Evolutionary conservation across 1,284 basidiomycete species (phyloP), one percentile per base, ranked within the genome.

Genomic region (Apiotrichum domesticum): DNA sequence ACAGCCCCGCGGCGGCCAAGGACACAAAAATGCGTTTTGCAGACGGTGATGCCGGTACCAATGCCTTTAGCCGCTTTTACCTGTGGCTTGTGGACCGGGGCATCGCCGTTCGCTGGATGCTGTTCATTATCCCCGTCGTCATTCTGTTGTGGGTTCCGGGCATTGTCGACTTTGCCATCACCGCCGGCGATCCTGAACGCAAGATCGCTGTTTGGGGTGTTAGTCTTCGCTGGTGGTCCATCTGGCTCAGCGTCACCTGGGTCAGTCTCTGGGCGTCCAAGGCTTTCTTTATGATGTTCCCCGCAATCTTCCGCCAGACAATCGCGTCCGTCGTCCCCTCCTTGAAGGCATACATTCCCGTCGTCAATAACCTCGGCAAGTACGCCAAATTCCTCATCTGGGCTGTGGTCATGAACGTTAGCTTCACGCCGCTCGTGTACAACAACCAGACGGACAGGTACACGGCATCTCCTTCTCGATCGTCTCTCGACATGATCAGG

Each of bases 261-360:
- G 82, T 68, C 80, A 88, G 89, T 21, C 94, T 90, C 88, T 95
- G 90, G 90, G 83, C 77, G 42, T 79, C 85, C 6, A 80, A 88
- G 44, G 87, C 88, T 4, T 74, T 78, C 37, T 80, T 87, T 80
- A 86, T 76, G 66, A 72, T 85, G 32, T 64, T 86, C 9, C 87
- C 87, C 3, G 61, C 63, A 3, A 66, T 87, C 53, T 80, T 82
- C 58, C 81, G 83, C 50, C 72, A 80, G 46, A 89, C 88, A 0
- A 52, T 93, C 42, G 89, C 87, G 41, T 75, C 86, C 45, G 81
- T 92, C 46, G 83, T 87, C 10, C 83, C 90, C 8, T 83, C 80
- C 33, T 79, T 84, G 5, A 80, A 84, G 33, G 82, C 82, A 53
- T 90, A 89, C 70, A 86, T 90, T 60, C 87, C 89, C 58, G 89